Evolutionary conservation across 2,329 filamentous ascomycete species (phyloP).

Genomic region (Diplocarpon rosae): DNA sequence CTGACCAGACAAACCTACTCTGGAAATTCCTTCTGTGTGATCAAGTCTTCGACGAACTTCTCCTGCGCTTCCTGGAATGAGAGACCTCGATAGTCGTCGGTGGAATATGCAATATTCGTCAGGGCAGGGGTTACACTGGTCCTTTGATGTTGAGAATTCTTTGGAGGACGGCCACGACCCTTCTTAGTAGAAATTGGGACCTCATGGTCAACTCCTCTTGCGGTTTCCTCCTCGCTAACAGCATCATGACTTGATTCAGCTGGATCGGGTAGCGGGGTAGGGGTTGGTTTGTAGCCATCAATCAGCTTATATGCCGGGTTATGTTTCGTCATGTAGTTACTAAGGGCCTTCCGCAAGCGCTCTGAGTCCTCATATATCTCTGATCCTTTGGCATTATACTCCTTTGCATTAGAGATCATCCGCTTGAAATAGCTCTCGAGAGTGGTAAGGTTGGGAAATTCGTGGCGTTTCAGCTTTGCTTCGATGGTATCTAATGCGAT

Average conservation of each 20-base stretch:
- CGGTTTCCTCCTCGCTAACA: constrained; percentile 24
- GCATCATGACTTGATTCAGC: constrained; percentile 30
- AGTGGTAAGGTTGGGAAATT: constrained; percentile 60
- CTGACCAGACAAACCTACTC: constrained; percentile 36
- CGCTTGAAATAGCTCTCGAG: constrained; percentile 81
- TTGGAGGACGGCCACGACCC: constrained; percentile 18
- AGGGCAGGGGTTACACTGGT: constrained; percentile 32
- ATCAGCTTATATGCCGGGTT: constrained; percentile 68
- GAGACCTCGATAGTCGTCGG: constrained; percentile 56
- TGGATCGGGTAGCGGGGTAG: constrained; percentile 54
- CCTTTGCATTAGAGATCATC: constrained; percentile 79
- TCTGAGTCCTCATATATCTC: constrained; percentile 74
- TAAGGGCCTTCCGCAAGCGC: constrained; percentile 72
- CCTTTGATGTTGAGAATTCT: constrained; percentile 25
- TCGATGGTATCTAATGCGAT: constrained; percentile 71
- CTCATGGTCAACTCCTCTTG: constrained; percentile 16
- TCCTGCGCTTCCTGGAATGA: constrained; percentile 79
- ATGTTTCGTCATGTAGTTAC: constrained; percentile 76
- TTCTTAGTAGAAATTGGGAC: constrained; percentile 20
- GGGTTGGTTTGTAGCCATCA: constrained; percentile 56
- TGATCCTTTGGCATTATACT: constrained; percentile 66
- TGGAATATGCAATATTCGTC: constrained; percentile 43
- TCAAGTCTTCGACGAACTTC: constrained; percentile 66
- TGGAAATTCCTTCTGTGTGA: constrained; percentile 53
- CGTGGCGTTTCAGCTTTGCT: constrained; percentile 55